Evolutionary conservation across 441 rosid genomes (phyloP), one percentile per base, ranked within the genome.

Genomic region (Hypseocharis bilobata): DNA sequence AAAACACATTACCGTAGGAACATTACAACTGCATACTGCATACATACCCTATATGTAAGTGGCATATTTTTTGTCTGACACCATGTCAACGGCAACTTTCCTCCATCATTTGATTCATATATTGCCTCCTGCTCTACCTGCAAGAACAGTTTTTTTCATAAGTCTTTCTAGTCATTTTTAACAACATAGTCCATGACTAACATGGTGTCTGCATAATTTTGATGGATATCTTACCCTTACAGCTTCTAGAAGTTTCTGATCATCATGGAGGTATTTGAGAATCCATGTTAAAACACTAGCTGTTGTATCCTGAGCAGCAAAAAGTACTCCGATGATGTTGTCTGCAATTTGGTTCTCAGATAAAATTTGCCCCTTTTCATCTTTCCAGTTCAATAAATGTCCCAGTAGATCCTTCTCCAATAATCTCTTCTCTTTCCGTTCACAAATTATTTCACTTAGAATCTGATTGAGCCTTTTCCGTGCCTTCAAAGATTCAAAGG

Each of bases 281-380:
- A 89, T 83, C 98, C 98, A 92, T 29, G 98, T 89, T 34, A 89
- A 70, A 68, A 74, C 81, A 73, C 89, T 85, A 49, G 98, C 98
- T 19, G 97, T 93, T 25, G 98, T 93, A 84, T 90, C 98, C 76
- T 84, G 95, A 2, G 97, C 97, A 0, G 98, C 98, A 72, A 93
- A 93, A 17, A 93, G 85, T n/a, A 87, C 97, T 71, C 98, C 98
- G n/a, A 90, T 86, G 30, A 88, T 80, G 74, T 92, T 92, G 66
- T 92, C 97, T 20, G 92, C 77, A 61, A 90, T 80, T 71, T 83
- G 82, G 28, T 84, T 82, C 55, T 85, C 81, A 0, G 69, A 81
- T 52, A 88, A 74, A 30, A 29, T 38, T 55, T 62, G 47, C 1
- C 86, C 91, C 30, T 76, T 76, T 55, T 63, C 83, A 65, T 81